These are phyloP conservation scores for Lachnellula subtilissima DNA, from an alignment of 2,329 filamentous ascomycete species.

Conservation along the genomic window DNA sequence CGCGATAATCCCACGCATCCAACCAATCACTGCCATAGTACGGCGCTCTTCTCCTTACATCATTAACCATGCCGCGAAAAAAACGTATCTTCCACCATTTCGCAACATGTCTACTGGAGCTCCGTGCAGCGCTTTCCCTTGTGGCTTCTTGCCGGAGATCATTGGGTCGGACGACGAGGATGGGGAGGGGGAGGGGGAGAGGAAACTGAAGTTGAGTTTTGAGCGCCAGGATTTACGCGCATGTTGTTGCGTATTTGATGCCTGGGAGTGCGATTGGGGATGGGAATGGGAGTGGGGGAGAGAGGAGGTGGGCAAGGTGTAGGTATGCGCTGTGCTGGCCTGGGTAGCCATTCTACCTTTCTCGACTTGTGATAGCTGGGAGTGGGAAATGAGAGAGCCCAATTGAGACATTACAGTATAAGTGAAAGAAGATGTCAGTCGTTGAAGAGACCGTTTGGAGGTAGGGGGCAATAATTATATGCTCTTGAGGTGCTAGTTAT, in stretches of 20 bases:
- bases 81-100: conserved; percentile 70
- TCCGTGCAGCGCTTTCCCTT: conserved; percentile 8
- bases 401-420: not conserved
- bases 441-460: too few species aligned
- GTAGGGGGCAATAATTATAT: not conserved
- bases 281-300: conserved; percentile 4
- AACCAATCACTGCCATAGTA: conserved; percentile 79
- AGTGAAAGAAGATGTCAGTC: not conserved
- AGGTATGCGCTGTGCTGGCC: conserved; percentile 9
- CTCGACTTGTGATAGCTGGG: not conserved
- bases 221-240: conserved; percentile 14
- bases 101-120: conserved; percentile 16
- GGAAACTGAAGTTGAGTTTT: conserved; percentile 3
- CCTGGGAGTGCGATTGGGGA: not conserved
- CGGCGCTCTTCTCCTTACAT: conserved; percentile 67
- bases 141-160: not conserved
- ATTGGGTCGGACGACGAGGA: not conserved
- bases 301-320: conserved; percentile 19
- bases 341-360: conserved; percentile 10
- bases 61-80: conserved; percentile 76
- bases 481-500: not conserved
- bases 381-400: not conserved
- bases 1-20: conserved; percentile 87
- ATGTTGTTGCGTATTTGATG: not conserved
- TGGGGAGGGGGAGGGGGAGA: not conserved